Base-by-base conservation (phyloP, 345 rosid genomes). In the Salix exigua region DNA sequence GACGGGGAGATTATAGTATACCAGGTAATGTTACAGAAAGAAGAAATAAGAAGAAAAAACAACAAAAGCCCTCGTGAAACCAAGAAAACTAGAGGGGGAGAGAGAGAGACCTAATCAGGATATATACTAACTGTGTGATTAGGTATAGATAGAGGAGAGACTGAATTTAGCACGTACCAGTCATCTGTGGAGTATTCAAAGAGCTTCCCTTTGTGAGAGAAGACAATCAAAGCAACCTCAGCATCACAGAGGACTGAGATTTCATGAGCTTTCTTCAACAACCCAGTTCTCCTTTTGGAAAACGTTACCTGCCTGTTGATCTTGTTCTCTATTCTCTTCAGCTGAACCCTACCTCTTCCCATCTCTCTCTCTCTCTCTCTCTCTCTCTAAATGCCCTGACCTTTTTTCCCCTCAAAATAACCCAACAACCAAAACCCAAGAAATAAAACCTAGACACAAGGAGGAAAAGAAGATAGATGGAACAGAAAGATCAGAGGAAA, bases 281-380 rank as follows among this genome's bases (percentile, higher is more conserved):
- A 82, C 11, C 96, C 96, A 78, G 62, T 86, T 82, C 92, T 86
- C 78, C 96, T 87, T 81, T 91, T 91, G 10, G 96, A 89, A 79
- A 91, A 91, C 26, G 96, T 91, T 51, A 91, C 94, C 66, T 91
- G 94, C 63, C 91, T 73, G 81, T 91, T 91, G 87, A 91, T 91
- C 87, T 89, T 91, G 88, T 91, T 91, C 83, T 91, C 95, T 71
- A 91, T 89, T 80, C 93, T 87, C 91, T 87, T 91, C 89, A 91
- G 40, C 85, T 91, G 93, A 91, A 91, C 96, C 89, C 93, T 88
- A 86, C 93, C 95, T 76, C 95, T 89, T 63, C 95, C 95, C 95
- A 91, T 91, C n/a, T 38, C 19, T 63, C 31, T 63, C 31, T 18
- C 18, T 55, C 25, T 13, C 12, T 9, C 13, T 2, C 1, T n/a